Conservation (phyloP, 805 yeast genomes). For the Candida sithepensis region DNA sequence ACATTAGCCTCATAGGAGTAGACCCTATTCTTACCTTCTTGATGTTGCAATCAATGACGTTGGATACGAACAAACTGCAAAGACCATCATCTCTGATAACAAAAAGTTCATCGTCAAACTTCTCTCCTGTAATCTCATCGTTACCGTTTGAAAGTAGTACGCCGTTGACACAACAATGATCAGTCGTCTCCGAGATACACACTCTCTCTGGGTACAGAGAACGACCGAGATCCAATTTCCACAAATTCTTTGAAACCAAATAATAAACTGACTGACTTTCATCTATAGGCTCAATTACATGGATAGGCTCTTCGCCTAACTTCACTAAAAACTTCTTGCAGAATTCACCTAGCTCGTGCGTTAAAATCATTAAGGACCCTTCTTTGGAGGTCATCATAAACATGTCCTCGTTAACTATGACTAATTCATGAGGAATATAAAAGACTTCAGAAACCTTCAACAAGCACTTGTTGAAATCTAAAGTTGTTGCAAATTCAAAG, state of each 20-base stretch:
- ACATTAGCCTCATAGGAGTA: slow-evolving; percentile 27
- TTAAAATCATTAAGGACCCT: slow-evolving; percentile 16
- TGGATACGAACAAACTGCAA: slow-evolving; percentile 20
- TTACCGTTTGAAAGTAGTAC: slow-evolving; percentile 8
- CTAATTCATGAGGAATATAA: slow-evolving; percentile 11
- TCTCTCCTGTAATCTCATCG: slow-evolving; percentile 3
- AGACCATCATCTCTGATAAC: slow-evolving; percentile 34
- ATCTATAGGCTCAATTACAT: slow-evolving; percentile 9
- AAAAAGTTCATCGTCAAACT: slow-evolving; percentile 18
- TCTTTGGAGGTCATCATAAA: slow-evolving; percentile 22
- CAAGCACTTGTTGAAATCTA: slow-evolving; percentile 4
- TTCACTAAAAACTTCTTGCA: slow-evolving; percentile 1
- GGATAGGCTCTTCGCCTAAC: slow-evolving; percentile 20
- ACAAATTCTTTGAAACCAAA: slow-evolving; percentile 22
- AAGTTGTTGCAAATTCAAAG: slow-evolving; percentile 1
- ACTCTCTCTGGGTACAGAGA: slow-evolving; percentile 27
- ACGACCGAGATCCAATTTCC: slow-evolving; percentile 23
- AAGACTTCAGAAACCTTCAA: slow-evolving; percentile 2
- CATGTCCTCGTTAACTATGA: background rate
- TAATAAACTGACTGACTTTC: slow-evolving; percentile 6
- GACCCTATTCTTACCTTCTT: slow-evolving; percentile 23
- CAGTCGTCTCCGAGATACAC: slow-evolving; percentile 22
- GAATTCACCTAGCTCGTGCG: background rate
- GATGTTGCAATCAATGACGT: slow-evolving; percentile 12
- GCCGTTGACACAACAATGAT: slow-evolving; percentile 16